These are phyloP conservation scores for Diaporthe citriasiana DNA, from an alignment of 2,329 filamentous ascomycete species.

Conservation along the genomic window DNA sequence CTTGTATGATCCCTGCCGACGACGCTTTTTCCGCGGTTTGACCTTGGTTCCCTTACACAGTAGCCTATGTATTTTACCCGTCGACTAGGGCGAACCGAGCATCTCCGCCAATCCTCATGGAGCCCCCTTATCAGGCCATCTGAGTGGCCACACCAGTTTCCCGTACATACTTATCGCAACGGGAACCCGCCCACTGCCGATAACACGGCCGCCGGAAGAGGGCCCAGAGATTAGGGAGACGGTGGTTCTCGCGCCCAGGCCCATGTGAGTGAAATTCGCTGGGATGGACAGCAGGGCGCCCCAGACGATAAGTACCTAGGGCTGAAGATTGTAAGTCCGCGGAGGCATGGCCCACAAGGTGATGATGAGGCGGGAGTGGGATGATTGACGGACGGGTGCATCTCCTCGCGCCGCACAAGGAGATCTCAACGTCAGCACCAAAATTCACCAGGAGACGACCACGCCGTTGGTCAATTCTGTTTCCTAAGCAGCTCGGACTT, in stretches of 20 bases:
- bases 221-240: neutral
- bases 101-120: slow-evolving; percentile 34
- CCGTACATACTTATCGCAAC: slow-evolving; percentile 1
- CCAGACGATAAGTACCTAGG: neutral
- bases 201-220: neutral
- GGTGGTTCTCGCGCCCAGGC: neutral
- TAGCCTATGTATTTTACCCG: neutral
- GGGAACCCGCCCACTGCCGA: slow-evolving; percentile 10
- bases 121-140: slow-evolving; percentile 25
- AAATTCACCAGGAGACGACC: neutral
- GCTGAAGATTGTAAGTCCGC: slow-evolving; percentile 17
- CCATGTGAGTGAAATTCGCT: neutral
- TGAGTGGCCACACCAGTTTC: slow-evolving; percentile 9
- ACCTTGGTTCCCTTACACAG: no score
- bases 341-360: slow-evolving; percentile 2
- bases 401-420: slow-evolving; percentile 31
- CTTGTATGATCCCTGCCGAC: slow-evolving; percentile 6
- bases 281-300: slow-evolving; percentile 4
- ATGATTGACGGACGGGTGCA: slow-evolving; percentile 25
- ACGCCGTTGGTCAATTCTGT: slow-evolving; percentile 28
- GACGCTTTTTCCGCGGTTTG: slow-evolving; percentile 4
- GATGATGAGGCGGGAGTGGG: slow-evolving; percentile 12
- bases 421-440: slow-evolving; percentile 27
- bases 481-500: slow-evolving; percentile 19
- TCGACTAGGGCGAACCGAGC: slow-evolving; percentile 16